Conservation (phyloP, 2,329 filamentous ascomycete species). For the Hirsutella rhossiliensis region DNA sequence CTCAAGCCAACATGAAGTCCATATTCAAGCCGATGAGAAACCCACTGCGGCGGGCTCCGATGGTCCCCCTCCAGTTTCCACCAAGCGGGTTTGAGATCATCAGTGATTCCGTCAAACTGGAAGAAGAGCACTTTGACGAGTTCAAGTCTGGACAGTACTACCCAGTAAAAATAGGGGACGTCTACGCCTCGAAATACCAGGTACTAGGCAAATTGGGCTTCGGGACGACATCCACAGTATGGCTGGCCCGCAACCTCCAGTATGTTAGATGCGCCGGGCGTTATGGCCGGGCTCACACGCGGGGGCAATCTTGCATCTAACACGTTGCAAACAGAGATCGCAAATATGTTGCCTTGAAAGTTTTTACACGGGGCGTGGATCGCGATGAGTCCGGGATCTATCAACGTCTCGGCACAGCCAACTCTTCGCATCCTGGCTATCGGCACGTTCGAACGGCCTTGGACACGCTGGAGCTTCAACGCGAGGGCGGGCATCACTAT, state of each 20-base stretch:
- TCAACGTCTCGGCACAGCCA: constrained; percentile 6
- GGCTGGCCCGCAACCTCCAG: constrained; percentile 12
- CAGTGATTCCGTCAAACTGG: neutral
- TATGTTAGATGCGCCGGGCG: neutral
- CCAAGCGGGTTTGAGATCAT: neutral
- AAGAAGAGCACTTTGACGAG: neutral
- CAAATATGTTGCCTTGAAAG: constrained; percentile 6
- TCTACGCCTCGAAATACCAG: neutral
- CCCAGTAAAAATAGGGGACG: neutral
- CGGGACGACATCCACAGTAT: constrained; percentile 11
- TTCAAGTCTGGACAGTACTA: neutral
- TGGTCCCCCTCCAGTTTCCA: neutral
- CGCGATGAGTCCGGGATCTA: constrained; percentile 10
- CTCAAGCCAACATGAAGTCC: no score
- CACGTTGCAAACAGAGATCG: neutral
- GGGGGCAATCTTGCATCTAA: no score
- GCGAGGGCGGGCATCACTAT: neutral
- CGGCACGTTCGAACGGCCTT: constrained; percentile 16
- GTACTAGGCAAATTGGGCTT: constrained; percentile 8
- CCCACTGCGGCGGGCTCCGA: neutral
- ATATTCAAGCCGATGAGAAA: no score
- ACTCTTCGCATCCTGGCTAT: constrained; percentile 16
- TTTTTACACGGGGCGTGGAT: constrained; percentile 5
- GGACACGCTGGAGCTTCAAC: constrained; percentile 12
- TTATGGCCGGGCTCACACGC: no score